Percentiles rank a stretch among this genome's conserved stretches.
phyloP scores from a whole-genome alignment of 2,329 filamentous ascomycete species.

The Microdochium paspali region DNA sequence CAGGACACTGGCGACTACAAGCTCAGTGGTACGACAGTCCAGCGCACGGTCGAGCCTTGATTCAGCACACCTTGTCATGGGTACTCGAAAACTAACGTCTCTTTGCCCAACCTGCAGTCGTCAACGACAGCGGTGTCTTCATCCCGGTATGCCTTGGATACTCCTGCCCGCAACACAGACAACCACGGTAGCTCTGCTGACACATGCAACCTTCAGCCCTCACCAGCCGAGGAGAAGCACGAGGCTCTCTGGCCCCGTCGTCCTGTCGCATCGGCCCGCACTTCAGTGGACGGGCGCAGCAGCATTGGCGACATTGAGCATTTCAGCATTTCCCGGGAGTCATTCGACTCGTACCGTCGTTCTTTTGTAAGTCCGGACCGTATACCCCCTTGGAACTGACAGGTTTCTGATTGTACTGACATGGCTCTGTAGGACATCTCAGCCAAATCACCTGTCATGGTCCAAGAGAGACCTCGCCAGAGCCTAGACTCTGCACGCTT shows the following conservation, averaged over 20 bases:
- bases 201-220: slow-evolving; percentile 50
- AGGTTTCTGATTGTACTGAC: background rate
- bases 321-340: slow-evolving; percentile 92
- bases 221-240: slow-evolving; percentile 69
- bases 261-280: slow-evolving; percentile 35
- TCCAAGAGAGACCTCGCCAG: slow-evolving; percentile 55
- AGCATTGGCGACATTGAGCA: slow-evolving; percentile 77
- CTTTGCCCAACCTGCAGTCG: slow-evolving; percentile 47
- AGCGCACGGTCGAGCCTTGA: slow-evolving; percentile 4
- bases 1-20: slow-evolving; percentile 66
- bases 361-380: slow-evolving; percentile 65
- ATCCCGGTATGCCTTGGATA: slow-evolving; percentile 58
- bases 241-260: slow-evolving; percentile 58
- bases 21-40: slow-evolving; percentile 57
- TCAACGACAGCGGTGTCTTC: slow-evolving; percentile 92
- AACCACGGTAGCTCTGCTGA: slow-evolving; percentile 11
- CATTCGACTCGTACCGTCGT: slow-evolving; percentile 90
- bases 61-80: slow-evolving; percentile 11
- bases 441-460: slow-evolving; percentile 67
- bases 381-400: background rate
- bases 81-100: slow-evolving; percentile 11
- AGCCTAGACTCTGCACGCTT: slow-evolving; percentile 70
- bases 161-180: slow-evolving; percentile 4
- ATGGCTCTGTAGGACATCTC: slow-evolving; percentile 61
- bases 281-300: slow-evolving; percentile 42